Conservation (phyloP, 768 basidiomycete genomes). For the Leccinellum albellum region DNA sequence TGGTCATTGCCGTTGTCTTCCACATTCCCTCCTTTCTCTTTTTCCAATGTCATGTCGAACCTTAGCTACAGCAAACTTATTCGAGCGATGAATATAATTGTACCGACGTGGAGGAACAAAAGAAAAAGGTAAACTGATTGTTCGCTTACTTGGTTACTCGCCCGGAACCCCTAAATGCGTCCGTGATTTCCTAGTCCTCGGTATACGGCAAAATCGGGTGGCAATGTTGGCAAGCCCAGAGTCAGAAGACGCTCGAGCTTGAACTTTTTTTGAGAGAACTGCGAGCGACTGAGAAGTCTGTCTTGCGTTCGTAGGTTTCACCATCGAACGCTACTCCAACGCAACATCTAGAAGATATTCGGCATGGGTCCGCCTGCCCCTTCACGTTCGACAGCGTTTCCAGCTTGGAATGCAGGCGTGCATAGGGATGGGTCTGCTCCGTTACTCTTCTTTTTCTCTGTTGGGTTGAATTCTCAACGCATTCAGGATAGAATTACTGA, state of each 20-base stretch:
- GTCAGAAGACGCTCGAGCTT: neutral
- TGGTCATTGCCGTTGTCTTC: neutral
- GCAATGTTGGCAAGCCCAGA: neutral
- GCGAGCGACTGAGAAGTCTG: too few relatives aligned
- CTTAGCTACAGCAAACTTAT: neutral
- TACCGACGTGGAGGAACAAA: neutral
- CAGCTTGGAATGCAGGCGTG: neutral
- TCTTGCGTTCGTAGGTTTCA: too few relatives aligned
- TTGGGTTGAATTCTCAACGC: too few relatives aligned
- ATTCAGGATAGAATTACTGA: too few relatives aligned
- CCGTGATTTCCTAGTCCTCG: neutral
- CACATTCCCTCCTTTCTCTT: neutral
- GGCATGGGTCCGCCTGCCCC: slow-evolving; percentile 17
- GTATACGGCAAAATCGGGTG: neutral
- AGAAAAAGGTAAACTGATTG: neutral
- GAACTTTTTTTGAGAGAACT: neutral
- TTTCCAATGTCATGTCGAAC: neutral
- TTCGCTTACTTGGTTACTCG: neutral
- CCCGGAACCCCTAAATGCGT: neutral
- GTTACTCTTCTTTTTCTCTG: too few relatives aligned
- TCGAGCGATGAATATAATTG: neutral
- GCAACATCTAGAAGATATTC: too few relatives aligned
- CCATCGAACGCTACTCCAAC: too few relatives aligned
- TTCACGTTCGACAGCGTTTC: slow-evolving; percentile 26
- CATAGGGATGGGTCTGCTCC: too few relatives aligned